Percentiles rank a stretch among this genome's conserved stretches.
phyloP scores from a whole-genome alignment of 495 filamentous ascomycete genomes.

The Baudoinia panamericana region DNA sequence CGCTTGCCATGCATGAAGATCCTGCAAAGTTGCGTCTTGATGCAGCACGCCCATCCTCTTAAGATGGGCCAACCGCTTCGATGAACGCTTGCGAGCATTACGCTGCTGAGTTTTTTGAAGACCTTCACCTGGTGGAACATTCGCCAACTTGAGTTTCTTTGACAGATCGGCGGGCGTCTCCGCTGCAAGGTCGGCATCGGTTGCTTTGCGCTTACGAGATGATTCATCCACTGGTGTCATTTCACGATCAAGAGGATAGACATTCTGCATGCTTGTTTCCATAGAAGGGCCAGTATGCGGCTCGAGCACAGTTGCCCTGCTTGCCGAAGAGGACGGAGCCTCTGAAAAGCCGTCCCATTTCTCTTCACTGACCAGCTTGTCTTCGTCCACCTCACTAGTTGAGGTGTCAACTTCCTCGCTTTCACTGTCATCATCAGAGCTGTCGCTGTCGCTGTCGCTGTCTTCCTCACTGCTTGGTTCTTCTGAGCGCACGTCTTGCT shows the following conservation, averaged over 20 bases:
- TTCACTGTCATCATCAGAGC: constrained; percentile 7
- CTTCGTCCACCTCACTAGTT: not conserved
- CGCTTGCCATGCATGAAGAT: constrained; percentile 31
- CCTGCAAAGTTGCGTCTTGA: constrained; percentile 34
- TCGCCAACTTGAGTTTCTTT: not conserved
- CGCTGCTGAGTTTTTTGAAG: constrained; percentile 39
- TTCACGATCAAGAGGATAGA: too few relatives aligned
- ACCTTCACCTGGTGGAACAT: constrained; percentile 25
- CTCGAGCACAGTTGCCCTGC: constrained; percentile 5
- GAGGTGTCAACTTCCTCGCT: constrained; percentile 6
- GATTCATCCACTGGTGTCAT: too few relatives aligned
- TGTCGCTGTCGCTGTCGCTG: constrained; percentile 1
- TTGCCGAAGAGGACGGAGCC: constrained; percentile 22
- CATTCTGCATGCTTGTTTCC: too few relatives aligned
- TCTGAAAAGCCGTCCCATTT: constrained; percentile 13
- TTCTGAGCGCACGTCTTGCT: not conserved
- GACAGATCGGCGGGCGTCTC: not conserved
- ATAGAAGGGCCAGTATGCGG: not conserved
- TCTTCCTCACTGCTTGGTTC: too few relatives aligned
- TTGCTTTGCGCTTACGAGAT: not conserved
- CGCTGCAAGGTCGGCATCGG: not conserved
- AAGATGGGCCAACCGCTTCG: constrained; percentile 36
- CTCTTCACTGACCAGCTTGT: constrained; percentile 3
- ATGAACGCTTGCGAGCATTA: constrained; percentile 41
- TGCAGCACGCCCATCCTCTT: constrained; percentile 40